Evolutionary conservation across 495 filamentous ascomycete species (phyloP), one percentile per base, ranked within the genome.

Genomic region (Cairneyella variabilis): DNA sequence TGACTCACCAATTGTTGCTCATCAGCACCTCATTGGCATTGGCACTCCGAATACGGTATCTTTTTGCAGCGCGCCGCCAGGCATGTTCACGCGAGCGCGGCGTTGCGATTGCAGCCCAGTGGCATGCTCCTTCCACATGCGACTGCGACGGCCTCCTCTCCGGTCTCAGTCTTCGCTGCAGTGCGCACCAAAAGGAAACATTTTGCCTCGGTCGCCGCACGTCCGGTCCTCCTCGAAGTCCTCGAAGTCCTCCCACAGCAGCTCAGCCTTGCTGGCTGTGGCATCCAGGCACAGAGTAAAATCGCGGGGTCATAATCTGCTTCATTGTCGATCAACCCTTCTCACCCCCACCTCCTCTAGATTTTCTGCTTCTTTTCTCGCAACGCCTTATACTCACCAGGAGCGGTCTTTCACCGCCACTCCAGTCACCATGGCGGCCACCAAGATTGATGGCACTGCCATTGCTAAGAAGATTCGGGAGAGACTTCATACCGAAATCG

Each of bases 381-480:
- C 55, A 53, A 4, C 25, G 14, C 34, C 16, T 23, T 18, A 27
- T 41, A 40, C 9, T 22, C 37, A 20, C 26, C 38, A 18, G 20
- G 37, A 12, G 9, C 53, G 59, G 22, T 14, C 21, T 3, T 65
- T 83, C 61, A 82, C 77, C 53, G 70, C 64, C 63, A 75, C 72
- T 61, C 23, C 63, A 30, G 65, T 68, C 59, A 73, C 74, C 52
- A 96, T 95, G 89, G 80, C 83, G 59, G 92, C 90, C 56, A 80
- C 83, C 64, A 96, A 88, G 76, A 93, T 98, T 64, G 92, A 98
- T 73, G 93, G 93, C 69, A 96, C 88, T 25, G 89, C 88, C 58
- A 91, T 96, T 72, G 95, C 95, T 39, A 91, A 89, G 73, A 79
- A 70, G 57, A 95, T 98, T 64, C 84, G 93, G 45, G 86, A 87